A percentile compares a stretch with the other conserved stretches of the same genome.
Evolutionary conservation across 1,284 basidiomycete species (phyloP).

Genomic region (Stygiomarasmius scandens): DNA sequence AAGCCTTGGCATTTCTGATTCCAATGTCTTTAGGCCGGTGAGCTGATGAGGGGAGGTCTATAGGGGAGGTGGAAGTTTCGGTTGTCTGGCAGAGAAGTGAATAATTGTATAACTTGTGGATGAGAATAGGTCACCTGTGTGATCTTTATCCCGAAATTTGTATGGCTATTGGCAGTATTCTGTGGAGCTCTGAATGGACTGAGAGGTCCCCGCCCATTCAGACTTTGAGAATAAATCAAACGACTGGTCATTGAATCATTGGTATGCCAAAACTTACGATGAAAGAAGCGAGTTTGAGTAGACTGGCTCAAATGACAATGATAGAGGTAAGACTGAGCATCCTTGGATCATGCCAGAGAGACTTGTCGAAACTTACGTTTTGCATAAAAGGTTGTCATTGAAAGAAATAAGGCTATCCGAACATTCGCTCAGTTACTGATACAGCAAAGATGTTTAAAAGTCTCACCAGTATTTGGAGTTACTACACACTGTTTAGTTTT

Average conservation of each 20-base stretch:
- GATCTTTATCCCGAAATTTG: too few species aligned
- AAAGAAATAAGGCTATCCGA: neutral
- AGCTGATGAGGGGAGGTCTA: too few species aligned
- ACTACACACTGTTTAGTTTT: neutral
- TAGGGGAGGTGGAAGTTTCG: too few species aligned
- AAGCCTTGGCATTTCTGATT: too few species aligned
- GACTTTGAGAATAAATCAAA: neutral
- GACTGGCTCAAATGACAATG: neutral
- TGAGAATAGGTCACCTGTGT: too few species aligned
- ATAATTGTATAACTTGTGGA: too few species aligned
- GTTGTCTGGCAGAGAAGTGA: too few species aligned
- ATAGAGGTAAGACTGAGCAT: neutral
- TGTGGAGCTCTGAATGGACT: neutral
- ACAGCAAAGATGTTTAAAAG: neutral
- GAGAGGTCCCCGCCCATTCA: neutral
- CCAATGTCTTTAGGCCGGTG: too few species aligned
- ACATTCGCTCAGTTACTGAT: neutral
- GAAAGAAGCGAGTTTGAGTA: slow-evolving; percentile 2
- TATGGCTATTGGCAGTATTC: too few species aligned
- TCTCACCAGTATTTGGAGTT: neutral
- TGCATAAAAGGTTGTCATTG: slow-evolving; percentile 3
- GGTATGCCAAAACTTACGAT: neutral
- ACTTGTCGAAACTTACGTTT: slow-evolving; percentile 1
- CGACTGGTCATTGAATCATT: neutral
- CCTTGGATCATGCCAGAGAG: neutral